Base-by-base conservation (phyloP, 192 early-diverging fungal species). In the Coemansia sp. region DNA sequence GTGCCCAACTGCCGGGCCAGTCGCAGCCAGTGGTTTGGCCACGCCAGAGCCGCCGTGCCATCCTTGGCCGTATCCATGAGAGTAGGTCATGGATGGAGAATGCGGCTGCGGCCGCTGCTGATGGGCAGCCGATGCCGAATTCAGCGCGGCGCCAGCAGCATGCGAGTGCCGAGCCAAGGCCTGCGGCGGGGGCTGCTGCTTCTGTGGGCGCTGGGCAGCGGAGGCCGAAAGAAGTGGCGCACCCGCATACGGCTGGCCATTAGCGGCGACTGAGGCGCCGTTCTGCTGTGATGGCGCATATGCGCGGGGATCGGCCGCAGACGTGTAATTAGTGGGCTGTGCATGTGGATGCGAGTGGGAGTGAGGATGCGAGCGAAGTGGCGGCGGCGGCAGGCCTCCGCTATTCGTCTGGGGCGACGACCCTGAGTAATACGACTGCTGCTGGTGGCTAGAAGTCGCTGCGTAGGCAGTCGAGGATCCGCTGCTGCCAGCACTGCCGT, bases 271-370 rank as follows among this genome's bases (percentile, higher is more conserved):
- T 25, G 39, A 19, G 17, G 38, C 25, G n/a, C 29, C 29, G 29
- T 32, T 62, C 40, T n/a, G 41, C 39, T 47, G 40, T 22, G 27
- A 29, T n/a, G 42, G 40, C n/a, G 47, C 45, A 25, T 60, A 71
- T 51, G 69, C 62, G 39, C 69, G 69, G 37, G 47, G 70, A 65
- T 62, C 70, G 24, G 29, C 43, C 20, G 57, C 51, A 51, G 66
- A 41, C 35, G 56, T 57, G 10, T 74, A 60, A 14, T 37, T 59
- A n/a, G 59, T 22, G 43, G 19, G 69, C 57, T 54, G 61, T 59
- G 19, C 59, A 51, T 40, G 58, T 27, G 40, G 19, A 31, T 20
- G 68, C n/a, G n/a, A n/a, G n/a, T n/a, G n/a, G 10, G 42, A 4
- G 5, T 62, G 46, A 24, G 58, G 59, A 20, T 65, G 56, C 35